Evolutionary conservation across 2,329 filamentous ascomycete species (phyloP).

Genomic region (Pseudopithomyces chartarum): DNA sequence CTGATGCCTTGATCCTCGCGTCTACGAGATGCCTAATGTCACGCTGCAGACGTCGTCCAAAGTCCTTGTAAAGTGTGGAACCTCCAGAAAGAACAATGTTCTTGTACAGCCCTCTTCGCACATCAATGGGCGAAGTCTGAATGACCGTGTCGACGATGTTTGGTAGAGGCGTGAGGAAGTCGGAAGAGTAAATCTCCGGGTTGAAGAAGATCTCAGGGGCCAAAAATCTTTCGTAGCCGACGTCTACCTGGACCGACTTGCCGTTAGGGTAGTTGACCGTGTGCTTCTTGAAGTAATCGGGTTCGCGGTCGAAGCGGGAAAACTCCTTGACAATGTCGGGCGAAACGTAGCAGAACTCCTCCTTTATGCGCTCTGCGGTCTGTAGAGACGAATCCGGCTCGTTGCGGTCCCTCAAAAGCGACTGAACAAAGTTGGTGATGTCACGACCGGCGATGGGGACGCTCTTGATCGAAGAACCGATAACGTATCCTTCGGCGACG

Average conservation of each 20-base stretch:
- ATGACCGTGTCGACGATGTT: slow-evolving; percentile 96
- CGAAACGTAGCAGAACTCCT: slow-evolving; percentile 97
- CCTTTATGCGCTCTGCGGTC: slow-evolving; percentile 97
- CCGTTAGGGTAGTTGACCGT: slow-evolving; percentile 85
- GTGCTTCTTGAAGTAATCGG: slow-evolving; percentile 85
- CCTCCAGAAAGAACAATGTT: slow-evolving; percentile 98
- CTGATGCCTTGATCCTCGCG: slow-evolving; percentile 87
- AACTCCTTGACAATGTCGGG: slow-evolving; percentile 99
- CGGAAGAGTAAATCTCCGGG: slow-evolving; percentile 98
- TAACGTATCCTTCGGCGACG: slow-evolving; percentile 97
- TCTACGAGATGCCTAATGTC: slow-evolving; percentile 97
- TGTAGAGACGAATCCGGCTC: slow-evolving; percentile 97
- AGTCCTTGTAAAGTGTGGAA: slow-evolving; percentile 98
- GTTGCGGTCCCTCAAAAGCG: slow-evolving; percentile 89
- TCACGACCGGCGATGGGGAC: slow-evolving; percentile 97
- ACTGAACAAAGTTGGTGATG: slow-evolving; percentile 98
- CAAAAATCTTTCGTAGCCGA: slow-evolving; percentile 97
- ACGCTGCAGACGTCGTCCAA: slow-evolving; percentile 91
- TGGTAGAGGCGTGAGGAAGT: slow-evolving; percentile 94
- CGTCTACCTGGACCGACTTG: slow-evolving; percentile 81
- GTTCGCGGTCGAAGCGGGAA: slow-evolving; percentile 88
- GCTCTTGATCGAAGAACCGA: slow-evolving; percentile 98
- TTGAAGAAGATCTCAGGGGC: slow-evolving; percentile 99
- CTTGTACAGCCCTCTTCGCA: slow-evolving; percentile 96
- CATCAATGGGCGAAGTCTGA: slow-evolving; percentile 96